Base-by-base conservation (phyloP, 257 asterid species). In the Solanum pennellii region DNA sequence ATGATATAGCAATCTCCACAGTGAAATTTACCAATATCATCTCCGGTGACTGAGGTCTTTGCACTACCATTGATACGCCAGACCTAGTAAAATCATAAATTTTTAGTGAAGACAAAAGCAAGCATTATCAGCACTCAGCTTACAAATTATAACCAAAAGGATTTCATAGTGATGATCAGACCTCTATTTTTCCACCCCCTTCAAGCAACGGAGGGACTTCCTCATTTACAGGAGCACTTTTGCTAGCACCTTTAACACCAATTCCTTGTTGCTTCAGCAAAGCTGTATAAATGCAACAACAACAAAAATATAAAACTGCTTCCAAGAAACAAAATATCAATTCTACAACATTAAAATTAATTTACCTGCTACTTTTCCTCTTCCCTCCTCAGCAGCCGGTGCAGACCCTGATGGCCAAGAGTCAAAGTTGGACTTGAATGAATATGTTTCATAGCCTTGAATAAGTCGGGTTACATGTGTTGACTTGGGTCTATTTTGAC, bases 281-380 rank as follows among this genome's bases (percentile, higher is more conserved):
- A 87, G 99, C 99, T 97, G 88, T 89, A 89, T 89, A 86, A 68
- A 86, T 73, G 86, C 68, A 65, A 65, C 82, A 85, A 65, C 82
- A 85, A 89, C 33, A 86, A 86, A 83, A 72, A 25, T 27, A 12
- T 42, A 39, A 20, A 71, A 69, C 68, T 29, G 39, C 68, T 86
- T 69, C 83, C 65, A 18, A 65, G 13, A 73, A 31, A 47, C 15
- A 42, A 33, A 39, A 45, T 82, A 69, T 47, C 15, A 31, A 76
- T 73, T 33, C 90, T 82, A 79, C 86, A 75, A 85, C 56, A 45
- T 31, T 72, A 52, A 72, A n/a, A 69, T 83, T 83, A 88, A 83
- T 87, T 73, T 89, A 96, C 99, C 99, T 86, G 99, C 99, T 37
- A 97, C 99, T 93, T 96, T 97, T 86, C 98, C 99, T 88, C 99